Percentiles rank a stretch among this genome's conserved stretches.
phyloP scores from a whole-genome alignment of 164 flowering plant species.

The Macadamia integrifolia region DNA sequence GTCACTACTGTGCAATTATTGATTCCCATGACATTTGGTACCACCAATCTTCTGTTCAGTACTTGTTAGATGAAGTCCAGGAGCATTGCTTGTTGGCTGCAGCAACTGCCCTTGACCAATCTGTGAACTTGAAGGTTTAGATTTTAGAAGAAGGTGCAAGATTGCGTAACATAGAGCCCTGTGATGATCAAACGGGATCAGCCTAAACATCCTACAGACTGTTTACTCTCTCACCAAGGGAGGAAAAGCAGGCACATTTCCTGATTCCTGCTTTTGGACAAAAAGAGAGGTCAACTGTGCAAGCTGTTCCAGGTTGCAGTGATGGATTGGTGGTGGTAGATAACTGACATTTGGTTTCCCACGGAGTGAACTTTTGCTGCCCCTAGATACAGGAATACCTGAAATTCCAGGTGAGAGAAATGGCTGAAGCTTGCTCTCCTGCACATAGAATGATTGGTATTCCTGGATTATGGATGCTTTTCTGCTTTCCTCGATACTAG shows the following conservation, averaged over 20 bases:
- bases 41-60: constrained; percentile 25
- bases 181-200: constrained; percentile 18
- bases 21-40: constrained; percentile 23
- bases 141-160: constrained; percentile 24
- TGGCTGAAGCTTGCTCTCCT: constrained; percentile 25
- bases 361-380: constrained; percentile 19
- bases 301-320: constrained; percentile 62
- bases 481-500: constrained; percentile 27
- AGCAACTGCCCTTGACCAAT: constrained; percentile 34
- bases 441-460: constrained; percentile 18
- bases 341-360: constrained; percentile 28
- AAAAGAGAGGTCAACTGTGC: constrained; percentile 71
- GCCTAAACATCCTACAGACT: constrained; percentile 21
- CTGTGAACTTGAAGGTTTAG: constrained; percentile 24
- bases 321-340: constrained; percentile 25
- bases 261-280: constrained; percentile 44
- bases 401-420: constrained; percentile 30
- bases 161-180: constrained; percentile 20
- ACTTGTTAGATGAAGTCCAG: constrained; percentile 18
- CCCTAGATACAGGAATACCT: constrained; percentile 21
- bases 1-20: constrained; percentile 22
- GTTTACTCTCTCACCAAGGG: constrained; percentile 28
- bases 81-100: constrained; percentile 28
- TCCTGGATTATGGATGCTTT: constrained; percentile 28
- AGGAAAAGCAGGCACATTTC: constrained; percentile 15